phyloP scores from a whole-genome alignment of 1,284 basidiomycete genomes.

The Trichosporon ovoides region DNA sequence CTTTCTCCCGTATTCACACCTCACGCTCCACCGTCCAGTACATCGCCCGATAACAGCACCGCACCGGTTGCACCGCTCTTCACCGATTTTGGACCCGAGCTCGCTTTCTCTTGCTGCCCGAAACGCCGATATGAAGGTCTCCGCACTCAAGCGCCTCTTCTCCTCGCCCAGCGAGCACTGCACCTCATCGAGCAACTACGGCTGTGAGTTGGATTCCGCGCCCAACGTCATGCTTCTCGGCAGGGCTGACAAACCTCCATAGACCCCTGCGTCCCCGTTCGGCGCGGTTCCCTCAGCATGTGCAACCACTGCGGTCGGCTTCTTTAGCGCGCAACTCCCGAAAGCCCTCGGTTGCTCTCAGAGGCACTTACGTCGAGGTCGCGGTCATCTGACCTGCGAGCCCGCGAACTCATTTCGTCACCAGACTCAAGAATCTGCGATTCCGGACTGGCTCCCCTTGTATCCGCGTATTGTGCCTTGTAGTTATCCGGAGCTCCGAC shows the following conservation, averaged over 20 bases:
- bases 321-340: neutral
- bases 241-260: neutral
- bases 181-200: slow-evolving; percentile 1
- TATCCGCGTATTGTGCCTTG: slow-evolving; percentile 4
- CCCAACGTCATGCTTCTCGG: neutral
- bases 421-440: slow-evolving; percentile 3
- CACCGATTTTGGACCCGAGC: neutral
- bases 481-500: slow-evolving; percentile 1
- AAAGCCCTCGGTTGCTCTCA: neutral
- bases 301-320: neutral
- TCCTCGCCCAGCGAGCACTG: slow-evolving; percentile 3
- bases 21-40: neutral
- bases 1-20: neutral
- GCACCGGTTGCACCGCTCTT: slow-evolving; percentile 3
- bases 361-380: neutral
- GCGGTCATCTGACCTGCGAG: neutral
- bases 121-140: neutral
- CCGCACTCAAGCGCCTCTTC: neutral
- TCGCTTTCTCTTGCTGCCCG: neutral
- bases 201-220: neutral
- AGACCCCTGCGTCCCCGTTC: slow-evolving; percentile 1
- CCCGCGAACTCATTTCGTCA: neutral
- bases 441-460: slow-evolving; percentile 4
- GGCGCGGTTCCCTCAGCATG: slow-evolving; percentile 3
- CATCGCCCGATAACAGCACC: neutral